Conservation (phyloP, 805 yeast species). For the Kodamaea jinghongensis region DNA sequence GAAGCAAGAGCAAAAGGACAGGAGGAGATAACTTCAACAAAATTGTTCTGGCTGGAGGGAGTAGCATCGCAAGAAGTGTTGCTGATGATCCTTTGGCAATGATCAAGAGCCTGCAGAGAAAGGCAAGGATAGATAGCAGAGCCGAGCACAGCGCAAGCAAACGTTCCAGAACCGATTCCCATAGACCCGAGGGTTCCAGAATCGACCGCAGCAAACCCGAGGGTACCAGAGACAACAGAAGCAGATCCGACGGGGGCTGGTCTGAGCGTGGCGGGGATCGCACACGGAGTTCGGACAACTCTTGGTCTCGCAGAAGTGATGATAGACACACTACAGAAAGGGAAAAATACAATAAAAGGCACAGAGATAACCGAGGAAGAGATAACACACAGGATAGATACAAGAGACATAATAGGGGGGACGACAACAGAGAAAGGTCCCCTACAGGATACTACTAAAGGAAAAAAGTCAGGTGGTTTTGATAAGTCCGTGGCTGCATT, state of each 20-base stretch:
- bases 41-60: conserved; percentile 19
- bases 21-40: conserved; percentile 7
- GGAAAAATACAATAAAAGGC: neutral
- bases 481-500: too few relatives aligned
- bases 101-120: conserved; percentile 27
- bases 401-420: neutral
- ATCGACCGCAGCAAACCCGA: neutral
- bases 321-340: too few relatives aligned
- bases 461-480: neutral
- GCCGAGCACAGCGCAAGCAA: too few relatives aligned
- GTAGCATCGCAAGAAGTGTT: conserved; percentile 16
- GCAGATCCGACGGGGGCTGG: conserved; percentile 9
- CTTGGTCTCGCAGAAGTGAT: too few relatives aligned
- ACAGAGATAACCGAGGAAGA: conserved; percentile 8
- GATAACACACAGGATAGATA: conserved; percentile 2
- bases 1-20: conserved; percentile 1
- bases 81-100: conserved; percentile 51
- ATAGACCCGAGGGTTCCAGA: too few relatives aligned
- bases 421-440: conserved; percentile 6
- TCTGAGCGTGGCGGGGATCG: too few relatives aligned
- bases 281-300: too few relatives aligned
- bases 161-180: too few relatives aligned
- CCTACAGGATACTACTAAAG: conserved; percentile 7
- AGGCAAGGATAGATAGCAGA: conserved; percentile 14
- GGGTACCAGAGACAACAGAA: conserved; percentile 5